Percentiles rank a stretch among this genome's conserved stretches.
These are phyloP conservation scores for Suhomyces tanzawaensis DNA, from an alignment of 805 yeast species.

Conservation along the genomic window DNA sequence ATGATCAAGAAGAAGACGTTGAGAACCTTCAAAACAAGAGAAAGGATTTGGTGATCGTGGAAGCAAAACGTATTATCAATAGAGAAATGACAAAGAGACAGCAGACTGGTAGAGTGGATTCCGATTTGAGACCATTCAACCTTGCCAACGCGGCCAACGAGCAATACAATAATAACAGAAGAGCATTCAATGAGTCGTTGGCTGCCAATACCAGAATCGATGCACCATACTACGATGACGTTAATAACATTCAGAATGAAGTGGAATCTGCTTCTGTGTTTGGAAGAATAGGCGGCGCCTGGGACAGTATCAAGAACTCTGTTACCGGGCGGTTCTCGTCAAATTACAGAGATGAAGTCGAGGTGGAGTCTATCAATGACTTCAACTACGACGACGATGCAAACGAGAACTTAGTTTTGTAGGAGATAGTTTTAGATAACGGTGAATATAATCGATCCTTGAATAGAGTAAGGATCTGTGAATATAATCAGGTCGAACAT, in stretches of 20 bases:
- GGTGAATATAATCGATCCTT: too few species aligned
- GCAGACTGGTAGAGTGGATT: constrained; percentile 12
- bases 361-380: constrained; percentile 24
- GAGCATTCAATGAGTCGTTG: constrained; percentile 22
- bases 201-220: constrained; percentile 21
- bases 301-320: constrained; percentile 20
- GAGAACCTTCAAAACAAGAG: constrained; percentile 23
- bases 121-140: constrained; percentile 28
- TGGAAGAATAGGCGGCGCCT: constrained; percentile 26
- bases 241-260: constrained; percentile 5
- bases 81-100: constrained; percentile 32
- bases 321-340: constrained; percentile 15
- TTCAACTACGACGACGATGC: constrained; percentile 36
- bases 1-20: constrained; percentile 12
- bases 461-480: too few species aligned
- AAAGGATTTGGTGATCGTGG: constrained; percentile 37
- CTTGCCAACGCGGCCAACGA: constrained; percentile 22
- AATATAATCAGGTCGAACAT: too few species aligned
- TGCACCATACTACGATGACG: constrained; percentile 12
- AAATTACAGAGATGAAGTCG: constrained; percentile 18
- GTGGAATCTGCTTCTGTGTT: constrained; percentile 16
- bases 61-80: constrained; percentile 40
- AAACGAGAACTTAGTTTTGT: constrained; percentile 30
- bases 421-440: too few species aligned
- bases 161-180: constrained; percentile 29